phyloP scores from a whole-genome alignment of 2,329 filamentous ascomycete species.

The Raffaelea albimanens region DNA sequence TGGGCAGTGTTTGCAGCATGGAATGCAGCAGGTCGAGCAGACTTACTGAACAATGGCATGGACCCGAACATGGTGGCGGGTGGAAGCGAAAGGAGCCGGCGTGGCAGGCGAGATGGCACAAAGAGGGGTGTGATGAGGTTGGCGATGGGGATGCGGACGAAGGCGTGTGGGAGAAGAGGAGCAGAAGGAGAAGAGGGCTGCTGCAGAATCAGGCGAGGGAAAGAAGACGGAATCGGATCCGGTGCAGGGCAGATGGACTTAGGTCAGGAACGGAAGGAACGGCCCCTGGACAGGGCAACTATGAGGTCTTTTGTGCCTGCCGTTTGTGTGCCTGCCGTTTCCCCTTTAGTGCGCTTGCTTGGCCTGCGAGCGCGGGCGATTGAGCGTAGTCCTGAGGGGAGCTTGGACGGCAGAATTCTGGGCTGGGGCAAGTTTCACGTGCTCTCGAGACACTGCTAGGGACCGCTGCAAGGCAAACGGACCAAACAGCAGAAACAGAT shows the following conservation, averaged over 20 bases:
- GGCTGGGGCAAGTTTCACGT: too few relatives aligned
- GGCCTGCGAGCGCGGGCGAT: too few relatives aligned
- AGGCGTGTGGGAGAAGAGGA: background rate
- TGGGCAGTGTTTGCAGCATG: background rate
- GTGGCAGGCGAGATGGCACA: background rate
- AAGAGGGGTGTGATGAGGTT: background rate
- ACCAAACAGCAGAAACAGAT: too few relatives aligned
- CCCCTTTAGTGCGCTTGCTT: too few relatives aligned
- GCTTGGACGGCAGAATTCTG: too few relatives aligned
- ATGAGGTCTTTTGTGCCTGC: too few relatives aligned
- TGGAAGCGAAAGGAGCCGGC: background rate
- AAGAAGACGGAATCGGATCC: background rate
- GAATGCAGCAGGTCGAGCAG: background rate
- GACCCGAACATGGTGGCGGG: slow-evolving; percentile 31
- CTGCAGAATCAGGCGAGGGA: background rate
- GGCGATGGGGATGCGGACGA: background rate
- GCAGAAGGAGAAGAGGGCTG: background rate
- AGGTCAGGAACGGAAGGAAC: background rate
- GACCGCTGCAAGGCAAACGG: too few relatives aligned
- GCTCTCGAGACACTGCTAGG: too few relatives aligned
- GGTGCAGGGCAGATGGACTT: background rate
- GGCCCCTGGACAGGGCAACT: background rate
- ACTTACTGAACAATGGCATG: slow-evolving; percentile 30
- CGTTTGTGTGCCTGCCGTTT: too few relatives aligned
- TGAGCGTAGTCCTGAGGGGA: too few relatives aligned